phyloP scores from a whole-genome alignment of 2,329 filamentous ascomycete genomes.

The Leptodontidium sp. region DNA sequence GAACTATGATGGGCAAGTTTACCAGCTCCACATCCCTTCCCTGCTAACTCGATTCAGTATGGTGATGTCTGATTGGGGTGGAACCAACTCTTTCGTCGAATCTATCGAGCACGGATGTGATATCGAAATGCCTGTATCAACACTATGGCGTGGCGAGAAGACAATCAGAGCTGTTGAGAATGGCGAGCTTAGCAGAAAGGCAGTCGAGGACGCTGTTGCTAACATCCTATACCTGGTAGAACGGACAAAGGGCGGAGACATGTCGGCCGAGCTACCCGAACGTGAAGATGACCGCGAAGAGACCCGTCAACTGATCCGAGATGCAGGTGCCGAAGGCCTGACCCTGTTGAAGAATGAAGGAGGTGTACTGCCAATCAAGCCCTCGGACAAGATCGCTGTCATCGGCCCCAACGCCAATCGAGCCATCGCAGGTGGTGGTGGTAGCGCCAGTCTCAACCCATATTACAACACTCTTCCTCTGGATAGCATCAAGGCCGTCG shows the following conservation, averaged over 20 bases:
- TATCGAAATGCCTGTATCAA: slow-evolving; percentile 65
- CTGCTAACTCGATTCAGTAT: slow-evolving; percentile 49
- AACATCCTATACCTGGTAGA: slow-evolving; percentile 68
- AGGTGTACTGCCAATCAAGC: slow-evolving; percentile 64
- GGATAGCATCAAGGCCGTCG: slow-evolving; percentile 65
- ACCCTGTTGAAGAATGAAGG: slow-evolving; percentile 71
- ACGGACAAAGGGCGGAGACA: slow-evolving; percentile 66
- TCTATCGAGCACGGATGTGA: slow-evolving; percentile 64
- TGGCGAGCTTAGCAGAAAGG: slow-evolving; percentile 55
- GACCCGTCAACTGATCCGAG: slow-evolving; percentile 66
- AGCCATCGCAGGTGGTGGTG: slow-evolving; percentile 72
- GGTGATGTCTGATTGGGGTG: slow-evolving; percentile 67
- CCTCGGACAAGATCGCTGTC: slow-evolving; percentile 66
- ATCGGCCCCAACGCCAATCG: slow-evolving; percentile 74
- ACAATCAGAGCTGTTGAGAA: slow-evolving; percentile 60
- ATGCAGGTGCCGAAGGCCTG: slow-evolving; percentile 68
- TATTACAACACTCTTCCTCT: slow-evolving; percentile 73
- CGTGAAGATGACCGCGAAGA: slow-evolving; percentile 63
- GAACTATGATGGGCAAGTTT: slow-evolving; percentile 65
- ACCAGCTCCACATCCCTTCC: background rate
- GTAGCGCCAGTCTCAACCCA: slow-evolving; percentile 72
- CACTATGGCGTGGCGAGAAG: slow-evolving; percentile 64
- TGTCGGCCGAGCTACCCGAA: slow-evolving; percentile 64
- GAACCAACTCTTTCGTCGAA: slow-evolving; percentile 63
- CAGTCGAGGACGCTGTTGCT: slow-evolving; percentile 65